A percentile compares a stretch with the other conserved stretches of the same genome.
Evolutionary conservation across 768 basidiomycete species (phyloP).

Genomic region (Exsudoporus frostii): DNA sequence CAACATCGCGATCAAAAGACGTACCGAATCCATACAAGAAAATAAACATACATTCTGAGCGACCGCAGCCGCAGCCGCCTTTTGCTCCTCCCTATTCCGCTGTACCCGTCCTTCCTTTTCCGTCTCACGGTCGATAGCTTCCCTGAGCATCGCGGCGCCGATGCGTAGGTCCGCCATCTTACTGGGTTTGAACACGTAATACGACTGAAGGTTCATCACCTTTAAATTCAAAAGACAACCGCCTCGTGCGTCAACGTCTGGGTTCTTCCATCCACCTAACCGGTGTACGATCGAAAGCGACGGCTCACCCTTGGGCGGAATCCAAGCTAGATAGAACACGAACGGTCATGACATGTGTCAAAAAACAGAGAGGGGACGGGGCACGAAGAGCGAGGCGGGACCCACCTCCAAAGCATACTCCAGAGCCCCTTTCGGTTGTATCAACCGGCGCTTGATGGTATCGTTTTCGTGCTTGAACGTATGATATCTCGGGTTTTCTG

Average conservation of each 20-base stretch:
- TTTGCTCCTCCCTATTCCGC: constrained; percentile 53
- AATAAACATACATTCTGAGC: constrained; percentile 48
- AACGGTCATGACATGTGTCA: no score
- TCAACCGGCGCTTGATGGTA: constrained; percentile 59
- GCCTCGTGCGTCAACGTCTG: neutral
- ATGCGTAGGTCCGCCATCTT: constrained; percentile 54
- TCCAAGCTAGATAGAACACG: constrained; percentile 49
- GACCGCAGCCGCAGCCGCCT: constrained; percentile 51
- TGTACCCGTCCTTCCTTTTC: constrained; percentile 45
- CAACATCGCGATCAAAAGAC: neutral
- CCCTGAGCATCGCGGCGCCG: constrained; percentile 64
- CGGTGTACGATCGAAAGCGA: no score
- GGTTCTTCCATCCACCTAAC: no score
- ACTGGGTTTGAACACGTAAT: constrained; percentile 58
- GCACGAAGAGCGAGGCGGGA: no score
- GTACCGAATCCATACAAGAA: neutral
- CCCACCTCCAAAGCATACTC: constrained; percentile 72
- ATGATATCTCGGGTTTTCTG: constrained; percentile 67
- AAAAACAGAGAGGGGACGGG: no score
- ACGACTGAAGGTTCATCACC: constrained; percentile 73
- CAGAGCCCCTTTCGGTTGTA: constrained; percentile 67
- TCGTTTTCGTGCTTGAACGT: constrained; percentile 76
- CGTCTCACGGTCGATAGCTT: constrained; percentile 52
- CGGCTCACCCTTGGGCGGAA: constrained; percentile 62
- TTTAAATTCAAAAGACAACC: constrained; percentile 19